Evolutionary conservation across 768 basidiomycete species (phyloP).

Genomic region (Gyrodon lividus): DNA sequence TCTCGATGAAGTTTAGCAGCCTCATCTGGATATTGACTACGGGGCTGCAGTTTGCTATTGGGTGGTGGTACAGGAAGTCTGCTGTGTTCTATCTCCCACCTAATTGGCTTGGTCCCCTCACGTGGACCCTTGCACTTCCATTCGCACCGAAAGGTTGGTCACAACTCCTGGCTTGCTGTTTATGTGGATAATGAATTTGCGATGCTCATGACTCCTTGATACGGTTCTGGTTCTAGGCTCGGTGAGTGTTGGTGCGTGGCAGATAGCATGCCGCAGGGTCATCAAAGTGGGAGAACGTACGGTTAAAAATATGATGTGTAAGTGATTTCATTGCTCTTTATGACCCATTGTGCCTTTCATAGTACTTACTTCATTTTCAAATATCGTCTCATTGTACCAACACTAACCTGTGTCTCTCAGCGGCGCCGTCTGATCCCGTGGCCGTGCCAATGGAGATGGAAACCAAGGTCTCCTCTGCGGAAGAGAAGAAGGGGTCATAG

Average conservation of each 20-base stretch:
- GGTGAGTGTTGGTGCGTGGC: slow-evolving; percentile 92
- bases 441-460: slow-evolving; percentile 15
- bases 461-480: slow-evolving; percentile 4
- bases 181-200: background rate
- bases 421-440: slow-evolving; percentile 20
- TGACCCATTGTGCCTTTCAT: background rate
- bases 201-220: background rate
- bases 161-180: background rate
- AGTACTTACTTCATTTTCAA: background rate
- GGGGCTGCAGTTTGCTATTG: slow-evolving; percentile 78
- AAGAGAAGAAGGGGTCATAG: slow-evolving; percentile 20
- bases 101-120: slow-evolving; percentile 86
- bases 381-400: background rate
- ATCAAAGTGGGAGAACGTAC: slow-evolving; percentile 73
- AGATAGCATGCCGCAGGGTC: slow-evolving; percentile 90
- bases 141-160: slow-evolving; percentile 81
- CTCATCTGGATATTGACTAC: slow-evolving; percentile 84
- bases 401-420: slow-evolving; percentile 4
- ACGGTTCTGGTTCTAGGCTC: slow-evolving; percentile 60
- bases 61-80: slow-evolving; percentile 89
- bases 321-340: slow-evolving; percentile 18
- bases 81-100: slow-evolving; percentile 92
- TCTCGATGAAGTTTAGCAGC: slow-evolving; percentile 69
- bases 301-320: slow-evolving; percentile 60
- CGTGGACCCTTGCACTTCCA: slow-evolving; percentile 87